Percentiles rank a stretch among this genome's conserved stretches.
Evolutionary conservation across 805 yeast species (phyloP).

Genomic region (Metschnikowia sp.): DNA sequence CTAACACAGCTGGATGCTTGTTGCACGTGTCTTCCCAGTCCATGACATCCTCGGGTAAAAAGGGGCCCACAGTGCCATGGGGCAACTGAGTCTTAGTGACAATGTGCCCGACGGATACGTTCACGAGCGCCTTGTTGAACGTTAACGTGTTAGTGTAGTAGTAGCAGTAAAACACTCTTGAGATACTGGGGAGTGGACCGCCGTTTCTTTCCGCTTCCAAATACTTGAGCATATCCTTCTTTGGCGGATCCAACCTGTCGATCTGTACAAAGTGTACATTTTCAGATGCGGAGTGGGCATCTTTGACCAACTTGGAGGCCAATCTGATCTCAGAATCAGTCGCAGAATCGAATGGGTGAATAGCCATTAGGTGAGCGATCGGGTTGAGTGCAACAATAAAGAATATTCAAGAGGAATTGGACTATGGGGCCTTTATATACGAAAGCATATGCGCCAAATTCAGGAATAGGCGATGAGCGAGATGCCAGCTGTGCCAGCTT

Average conservation of each 20-base stretch:
- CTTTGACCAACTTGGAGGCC: conserved; percentile 60
- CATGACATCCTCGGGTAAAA: conserved; percentile 60
- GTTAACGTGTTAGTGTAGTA: conserved; percentile 54
- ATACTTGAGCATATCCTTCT: conserved; percentile 62
- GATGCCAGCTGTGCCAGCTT: not conserved
- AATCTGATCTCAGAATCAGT: conserved; percentile 56
- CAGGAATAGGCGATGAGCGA: not conserved
- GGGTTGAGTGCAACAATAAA: too few species aligned
- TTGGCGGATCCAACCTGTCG: conserved; percentile 77
- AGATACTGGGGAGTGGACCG: conserved; percentile 48
- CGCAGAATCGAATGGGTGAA: conserved; percentile 59
- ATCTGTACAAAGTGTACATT: conserved; percentile 62
- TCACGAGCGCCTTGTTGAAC: conserved; percentile 70
- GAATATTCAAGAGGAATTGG: too few species aligned
- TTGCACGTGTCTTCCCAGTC: conserved; percentile 51
- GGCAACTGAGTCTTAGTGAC: conserved; percentile 55
- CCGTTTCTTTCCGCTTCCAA: conserved; percentile 61
- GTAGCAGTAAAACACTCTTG: conserved; percentile 69
- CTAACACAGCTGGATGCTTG: conserved; percentile 54
- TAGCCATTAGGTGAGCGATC: not conserved
- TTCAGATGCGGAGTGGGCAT: conserved; percentile 47
- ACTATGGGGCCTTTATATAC: too few species aligned
- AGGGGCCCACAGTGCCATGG: conserved; percentile 66
- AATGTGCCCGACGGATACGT: conserved; percentile 59
- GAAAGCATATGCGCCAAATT: too few species aligned